phyloP scores from a whole-genome alignment of 352 stramenopile genomes.

The Phytophthora colocasiae region DNA sequence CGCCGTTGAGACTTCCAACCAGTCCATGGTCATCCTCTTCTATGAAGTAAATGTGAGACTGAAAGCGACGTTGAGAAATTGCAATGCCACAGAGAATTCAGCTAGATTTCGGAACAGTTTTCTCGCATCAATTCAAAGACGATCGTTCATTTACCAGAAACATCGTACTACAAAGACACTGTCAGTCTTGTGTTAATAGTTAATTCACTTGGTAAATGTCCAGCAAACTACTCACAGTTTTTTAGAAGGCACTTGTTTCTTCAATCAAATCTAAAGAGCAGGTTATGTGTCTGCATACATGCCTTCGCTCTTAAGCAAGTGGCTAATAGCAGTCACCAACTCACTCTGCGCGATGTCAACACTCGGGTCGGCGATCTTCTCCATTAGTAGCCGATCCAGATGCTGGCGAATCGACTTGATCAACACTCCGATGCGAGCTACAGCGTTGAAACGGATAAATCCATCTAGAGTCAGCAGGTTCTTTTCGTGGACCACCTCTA shows the following conservation, averaged over 20 bases:
- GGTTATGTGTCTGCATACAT: conserved; percentile 52
- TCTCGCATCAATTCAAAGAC: no score
- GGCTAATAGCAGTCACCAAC: conserved; percentile 81
- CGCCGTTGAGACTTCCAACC: no score
- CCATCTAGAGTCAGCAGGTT: conserved; percentile 84
- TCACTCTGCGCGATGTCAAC: conserved; percentile 91
- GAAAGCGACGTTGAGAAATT: no score
- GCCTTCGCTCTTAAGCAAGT: conserved; percentile 83
- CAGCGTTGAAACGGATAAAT: conserved; percentile 95
- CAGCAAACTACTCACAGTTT: no score
- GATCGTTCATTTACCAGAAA: no score
- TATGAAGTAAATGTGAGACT: no score
- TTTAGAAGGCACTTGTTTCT: not conserved
- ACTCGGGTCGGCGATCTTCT: conserved; percentile 95
- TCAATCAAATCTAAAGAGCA: conserved; percentile 3
- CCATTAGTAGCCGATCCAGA: conserved; percentile 93
- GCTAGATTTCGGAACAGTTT: no score
- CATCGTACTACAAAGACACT: no score
- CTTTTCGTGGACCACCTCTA: conserved; percentile 94
- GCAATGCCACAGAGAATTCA: no score
- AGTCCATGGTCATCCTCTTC: no score
- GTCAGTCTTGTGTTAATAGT: no score
- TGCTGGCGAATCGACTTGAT: conserved; percentile 95
- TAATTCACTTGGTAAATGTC: no score
- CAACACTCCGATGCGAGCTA: conserved; percentile 95